These are phyloP conservation scores for Colletotrichum camelliae DNA, from an alignment of 2,329 filamentous ascomycete genomes.

Conservation along the genomic window DNA sequence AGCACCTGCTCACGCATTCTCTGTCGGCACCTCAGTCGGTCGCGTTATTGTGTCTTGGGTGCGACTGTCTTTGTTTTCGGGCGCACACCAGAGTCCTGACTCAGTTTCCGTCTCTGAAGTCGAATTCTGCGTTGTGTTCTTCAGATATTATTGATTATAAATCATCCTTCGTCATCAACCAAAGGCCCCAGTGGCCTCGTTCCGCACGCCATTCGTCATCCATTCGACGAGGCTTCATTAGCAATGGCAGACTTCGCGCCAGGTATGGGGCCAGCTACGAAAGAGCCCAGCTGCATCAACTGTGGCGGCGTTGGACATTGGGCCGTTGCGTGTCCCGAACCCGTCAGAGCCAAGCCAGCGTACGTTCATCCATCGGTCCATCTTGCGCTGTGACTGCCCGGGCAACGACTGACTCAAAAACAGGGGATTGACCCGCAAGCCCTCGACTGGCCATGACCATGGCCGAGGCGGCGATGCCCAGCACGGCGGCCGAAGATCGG, in stretches of 20 bases:
- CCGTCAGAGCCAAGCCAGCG: conserved; percentile 19
- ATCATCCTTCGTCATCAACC: not conserved
- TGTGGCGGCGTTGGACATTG: conserved; percentile 21
- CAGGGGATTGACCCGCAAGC: conserved; percentile 12
- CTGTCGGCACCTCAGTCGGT: not conserved
- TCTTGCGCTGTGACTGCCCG: not conserved
- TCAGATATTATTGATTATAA: not conserved
- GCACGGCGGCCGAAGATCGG: conserved; percentile 3
- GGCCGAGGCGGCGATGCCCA: conserved; percentile 3
- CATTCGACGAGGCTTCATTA: not conserved
- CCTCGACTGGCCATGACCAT: not conserved
- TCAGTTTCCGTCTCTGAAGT: not conserved
- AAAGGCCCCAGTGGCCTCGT: not conserved
- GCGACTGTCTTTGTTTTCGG: not conserved
- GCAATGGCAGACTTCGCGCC: conserved; percentile 16
- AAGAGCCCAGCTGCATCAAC: conserved; percentile 21
- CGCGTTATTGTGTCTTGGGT: not conserved
- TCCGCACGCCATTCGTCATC: not conserved
- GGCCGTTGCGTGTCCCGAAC: conserved; percentile 20
- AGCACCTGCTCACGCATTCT: not conserved
- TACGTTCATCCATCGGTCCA: not conserved
- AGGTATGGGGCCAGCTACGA: conserved; percentile 7
- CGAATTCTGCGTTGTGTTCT: not conserved
- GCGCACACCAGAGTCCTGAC: not conserved
- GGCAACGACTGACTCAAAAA: not conserved